Conservation (phyloP, 345 rosid species). For the Gossypium arboreum region DNA sequence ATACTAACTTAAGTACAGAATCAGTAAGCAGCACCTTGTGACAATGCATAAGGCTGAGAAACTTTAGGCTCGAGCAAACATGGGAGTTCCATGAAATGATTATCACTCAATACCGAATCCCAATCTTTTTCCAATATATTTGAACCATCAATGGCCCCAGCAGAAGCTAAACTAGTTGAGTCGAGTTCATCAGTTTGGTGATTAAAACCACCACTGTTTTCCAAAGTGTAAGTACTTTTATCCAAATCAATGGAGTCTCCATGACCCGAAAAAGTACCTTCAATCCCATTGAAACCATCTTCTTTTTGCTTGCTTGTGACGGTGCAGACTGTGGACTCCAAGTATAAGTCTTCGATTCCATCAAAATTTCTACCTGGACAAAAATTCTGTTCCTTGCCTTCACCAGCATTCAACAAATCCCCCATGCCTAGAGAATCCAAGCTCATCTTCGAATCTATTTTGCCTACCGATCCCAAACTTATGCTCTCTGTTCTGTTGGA, state of each 20-base stretch:
- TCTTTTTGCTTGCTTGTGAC: neutral
- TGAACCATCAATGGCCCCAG: neutral
- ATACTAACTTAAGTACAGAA: neutral
- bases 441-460: neutral
- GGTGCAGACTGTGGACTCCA: no score
- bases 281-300: neutral
- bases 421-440: neutral
- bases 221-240: neutral
- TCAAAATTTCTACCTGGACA: neutral
- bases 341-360: neutral
- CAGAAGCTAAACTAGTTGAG: neutral
- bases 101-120: neutral
- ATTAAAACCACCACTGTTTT: neutral
- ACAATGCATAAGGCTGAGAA: neutral
- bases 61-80: neutral
- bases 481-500: neutral
- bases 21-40: neutral
- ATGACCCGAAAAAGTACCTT: neutral
- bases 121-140: neutral
- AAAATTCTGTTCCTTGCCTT: neutral
- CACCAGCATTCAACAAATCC: neutral
- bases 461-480: neutral
- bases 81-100: neutral
- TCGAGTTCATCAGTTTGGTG: neutral
- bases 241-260: conserved; percentile 15